Evolutionary conservation across 2,329 filamentous ascomycete genomes (phyloP), one percentile per base, ranked within the genome.

Genomic region (Trichoderma asperellum): DNA sequence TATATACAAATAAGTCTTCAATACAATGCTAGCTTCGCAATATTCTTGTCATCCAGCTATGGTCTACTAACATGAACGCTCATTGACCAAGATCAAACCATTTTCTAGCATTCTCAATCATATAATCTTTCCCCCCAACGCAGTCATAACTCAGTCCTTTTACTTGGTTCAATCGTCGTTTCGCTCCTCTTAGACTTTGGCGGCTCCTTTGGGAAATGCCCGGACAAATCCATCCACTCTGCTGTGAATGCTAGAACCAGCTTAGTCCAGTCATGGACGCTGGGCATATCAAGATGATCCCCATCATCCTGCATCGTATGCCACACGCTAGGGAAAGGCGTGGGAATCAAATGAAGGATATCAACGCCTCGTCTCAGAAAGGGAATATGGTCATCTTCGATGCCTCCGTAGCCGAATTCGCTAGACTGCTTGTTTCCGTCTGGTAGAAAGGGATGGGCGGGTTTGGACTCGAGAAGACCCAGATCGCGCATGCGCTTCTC

Each of bases 331-430:
- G 94, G 94, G 77, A 98, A 98, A 0, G 91, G 91, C 4, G 84
- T 85, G 0, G 95, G 93, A 69, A 99, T 98, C 32, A 99, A 80
- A 80, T 99, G 96, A 69, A 99, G 79, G 18, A 98, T 86, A 34
- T 96, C 91, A 0, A 98, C 95, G 1, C 96, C 96, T 43, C 93
- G 87, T 43, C 83, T 83, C 85, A 98, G 89, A 75, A 99, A 99
- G 0, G 96, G 96, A 5, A 97, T 79, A 78, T 99, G 96, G 76
- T 99, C 96, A 77, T 99, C 96, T 72, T 89, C 85, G 11, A 97
- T 88, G 70, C 80, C 88, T 57, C 78, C 84, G 66, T 76, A 77
- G 53, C 71, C 80, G 75, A 92, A 86, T 40, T 81, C 78, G 60
- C 83, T 76, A 1, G 78, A 71, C 29, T 76, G 77, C 78, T 90